A percentile compares a stretch with the other conserved stretches of the same genome.
Conservation (phyloP, 192 early-diverging fungal species). For the Mortierella antarctica region DNA sequence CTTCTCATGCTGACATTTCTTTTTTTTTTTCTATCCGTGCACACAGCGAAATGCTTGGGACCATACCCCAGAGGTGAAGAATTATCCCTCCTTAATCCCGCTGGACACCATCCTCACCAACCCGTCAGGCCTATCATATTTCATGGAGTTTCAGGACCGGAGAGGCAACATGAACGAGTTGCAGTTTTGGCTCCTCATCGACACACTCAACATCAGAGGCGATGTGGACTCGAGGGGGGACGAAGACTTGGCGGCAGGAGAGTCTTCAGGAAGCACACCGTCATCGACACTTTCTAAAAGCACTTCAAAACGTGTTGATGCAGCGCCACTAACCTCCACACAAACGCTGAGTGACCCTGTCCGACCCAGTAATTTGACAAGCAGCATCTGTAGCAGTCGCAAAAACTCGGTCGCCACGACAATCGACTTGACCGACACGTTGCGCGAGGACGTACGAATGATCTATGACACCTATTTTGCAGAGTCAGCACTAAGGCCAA, state of each 20-base stretch:
- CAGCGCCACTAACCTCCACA: constrained; percentile 20
- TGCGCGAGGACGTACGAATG: constrained; percentile 62
- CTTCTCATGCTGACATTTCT: neutral
- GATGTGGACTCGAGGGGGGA: constrained; percentile 4
- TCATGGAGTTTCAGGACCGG: constrained; percentile 86
- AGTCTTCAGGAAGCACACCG: constrained; percentile 10
- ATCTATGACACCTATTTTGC: constrained; percentile 65
- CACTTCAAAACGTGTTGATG: neutral
- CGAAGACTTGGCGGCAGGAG: neutral
- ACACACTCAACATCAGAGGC: constrained; percentile 62
- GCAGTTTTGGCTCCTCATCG: constrained; percentile 81
- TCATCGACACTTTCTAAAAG: constrained; percentile 15
- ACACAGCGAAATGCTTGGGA: constrained; percentile 21
- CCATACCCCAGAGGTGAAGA: constrained; percentile 21
- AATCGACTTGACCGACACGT: constrained; percentile 34
- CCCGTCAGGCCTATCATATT: constrained; percentile 72
- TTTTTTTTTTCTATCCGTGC: neutral
- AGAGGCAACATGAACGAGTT: constrained; percentile 69
- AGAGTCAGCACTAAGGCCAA: constrained; percentile 49
- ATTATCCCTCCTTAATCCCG: constrained; percentile 53
- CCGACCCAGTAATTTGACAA: neutral
- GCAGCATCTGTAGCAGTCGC: constrained; percentile 31
- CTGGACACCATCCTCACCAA: constrained; percentile 74
- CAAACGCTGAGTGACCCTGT: neutral
- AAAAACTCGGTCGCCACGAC: constrained; percentile 23